Conservation (phyloP, 2,329 filamentous ascomycete species). For the Calonectria pseudoturangicola region DNA sequence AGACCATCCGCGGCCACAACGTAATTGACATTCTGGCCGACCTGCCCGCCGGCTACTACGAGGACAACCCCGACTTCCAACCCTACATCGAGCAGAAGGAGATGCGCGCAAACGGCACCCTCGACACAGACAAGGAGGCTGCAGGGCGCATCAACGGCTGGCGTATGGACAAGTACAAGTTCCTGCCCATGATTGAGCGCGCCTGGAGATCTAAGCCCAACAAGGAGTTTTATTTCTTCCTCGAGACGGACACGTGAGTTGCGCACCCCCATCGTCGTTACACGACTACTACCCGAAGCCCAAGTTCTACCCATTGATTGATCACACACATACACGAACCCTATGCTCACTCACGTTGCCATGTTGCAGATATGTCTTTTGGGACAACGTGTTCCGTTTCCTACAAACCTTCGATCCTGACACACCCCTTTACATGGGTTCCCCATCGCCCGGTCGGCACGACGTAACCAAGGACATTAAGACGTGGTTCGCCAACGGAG, state of each 20-base stretch:
- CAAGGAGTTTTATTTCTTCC: constrained; percentile 74
- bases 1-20: constrained; percentile 64
- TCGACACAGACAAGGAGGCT: constrained; percentile 56
- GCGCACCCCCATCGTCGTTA: not conserved
- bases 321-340: not conserved
- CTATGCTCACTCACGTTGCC: constrained; percentile 34
- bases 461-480: constrained; percentile 56
- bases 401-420: constrained; percentile 68
- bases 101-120: constrained; percentile 58
- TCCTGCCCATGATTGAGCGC: constrained; percentile 72
- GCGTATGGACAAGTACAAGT: constrained; percentile 75
- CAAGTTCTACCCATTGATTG: not conserved
- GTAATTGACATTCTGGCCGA: constrained; percentile 67
- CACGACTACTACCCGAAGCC: not conserved
- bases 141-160: constrained; percentile 65
- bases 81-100: constrained; percentile 64
- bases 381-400: constrained; percentile 68
- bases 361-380: constrained; percentile 54
- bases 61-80: constrained; percentile 60
- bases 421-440: constrained; percentile 68
- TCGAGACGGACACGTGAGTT: constrained; percentile 73
- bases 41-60: constrained; percentile 64
- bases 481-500: constrained; percentile 70
- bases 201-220: constrained; percentile 67
- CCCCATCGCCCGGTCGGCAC: constrained; percentile 64